Evolutionary conservation across 371 early-diverging fungal genomes (phyloP), one percentile per base, ranked within the genome.

Genomic region (Lichtheimia ornata): DNA sequence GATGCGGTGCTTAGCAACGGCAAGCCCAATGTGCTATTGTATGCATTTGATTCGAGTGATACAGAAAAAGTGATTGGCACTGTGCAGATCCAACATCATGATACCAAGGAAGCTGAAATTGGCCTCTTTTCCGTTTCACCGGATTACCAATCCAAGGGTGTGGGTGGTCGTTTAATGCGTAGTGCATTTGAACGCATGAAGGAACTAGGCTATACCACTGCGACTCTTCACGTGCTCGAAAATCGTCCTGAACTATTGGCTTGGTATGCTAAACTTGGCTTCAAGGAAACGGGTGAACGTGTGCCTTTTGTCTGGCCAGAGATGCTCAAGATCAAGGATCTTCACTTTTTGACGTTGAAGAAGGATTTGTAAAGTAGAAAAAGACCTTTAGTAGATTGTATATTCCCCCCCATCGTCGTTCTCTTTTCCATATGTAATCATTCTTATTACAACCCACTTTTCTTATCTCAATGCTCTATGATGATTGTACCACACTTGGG

Each of bases 201-300:
- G 15, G 18, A 5, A 12, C 62, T 78, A 47, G 68, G 76, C 3
- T 77, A 69, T 40, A 52, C 64, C 1, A 67, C 69, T 27, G 81
- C 76, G 12, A 51, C 69, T 4, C 74, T 83, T 18, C 81, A 77
- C 67, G 85, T 83, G 0, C 65, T 85, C 11, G 71, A 77, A 55
- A 76, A 76, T 54, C 71, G 85, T 50, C 52, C 64, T 4, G 85
- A 85, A 49, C 66, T 85, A 43, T 62, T 85, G 40, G 49, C 41
- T 22, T 85, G 85, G 85, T 85, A 85, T 53, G 66, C 62, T 30
- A 80, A 79, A 43, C 62, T 85, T 18, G 85, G 85, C 3, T 85
- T 83, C 59, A 55, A 53, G 17, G 81, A 81, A 49, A 81, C 77
- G 15, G 85, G 85, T 40, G 81, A 81, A 43, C 18, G 53, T 41